Percentiles rank a stretch among this genome's conserved stretches.
phyloP scores from a whole-genome alignment of 495 filamentous ascomycete genomes.

The Penicillium angulare region DNA sequence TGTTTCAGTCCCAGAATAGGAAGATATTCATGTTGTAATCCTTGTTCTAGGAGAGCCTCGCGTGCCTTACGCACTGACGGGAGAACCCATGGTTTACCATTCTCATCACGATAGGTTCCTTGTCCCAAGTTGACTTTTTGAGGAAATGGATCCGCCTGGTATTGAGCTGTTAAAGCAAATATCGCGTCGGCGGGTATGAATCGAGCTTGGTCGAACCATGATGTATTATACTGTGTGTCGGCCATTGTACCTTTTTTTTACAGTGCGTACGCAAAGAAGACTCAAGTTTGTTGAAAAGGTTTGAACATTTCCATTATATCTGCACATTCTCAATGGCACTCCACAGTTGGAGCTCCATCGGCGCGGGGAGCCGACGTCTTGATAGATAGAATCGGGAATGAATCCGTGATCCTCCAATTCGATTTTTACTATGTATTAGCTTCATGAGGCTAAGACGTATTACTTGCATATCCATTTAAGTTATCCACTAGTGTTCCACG shows the following conservation, averaged over 20 bases:
- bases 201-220: slow-evolving; percentile 20
- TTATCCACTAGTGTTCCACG: too few species aligned
- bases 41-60: slow-evolving; percentile 8
- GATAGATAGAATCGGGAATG: too few species aligned
- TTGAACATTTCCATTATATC: too few species aligned
- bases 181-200: slow-evolving; percentile 37
- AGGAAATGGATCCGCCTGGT: slow-evolving; percentile 25
- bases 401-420: too few species aligned
- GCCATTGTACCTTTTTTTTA: not conserved
- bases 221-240: slow-evolving; percentile 2
- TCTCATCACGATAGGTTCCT: slow-evolving; percentile 38
- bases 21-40: slow-evolving; percentile 35
- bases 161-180: slow-evolving; percentile 34
- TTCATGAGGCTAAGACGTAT: too few species aligned
- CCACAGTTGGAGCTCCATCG: too few species aligned
- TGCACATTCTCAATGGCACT: too few species aligned
- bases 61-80: slow-evolving; percentile 24
- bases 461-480: too few species aligned
- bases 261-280: too few species aligned
- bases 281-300: not conserved
- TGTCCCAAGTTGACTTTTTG: slow-evolving; percentile 38
- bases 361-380: too few species aligned
- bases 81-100: slow-evolving; percentile 43
- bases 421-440: too few species aligned
- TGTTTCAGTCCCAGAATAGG: slow-evolving; percentile 31